Base-by-base conservation (phyloP, 805 yeast genomes). In the Monosporozyma yasuniensis region DNA sequence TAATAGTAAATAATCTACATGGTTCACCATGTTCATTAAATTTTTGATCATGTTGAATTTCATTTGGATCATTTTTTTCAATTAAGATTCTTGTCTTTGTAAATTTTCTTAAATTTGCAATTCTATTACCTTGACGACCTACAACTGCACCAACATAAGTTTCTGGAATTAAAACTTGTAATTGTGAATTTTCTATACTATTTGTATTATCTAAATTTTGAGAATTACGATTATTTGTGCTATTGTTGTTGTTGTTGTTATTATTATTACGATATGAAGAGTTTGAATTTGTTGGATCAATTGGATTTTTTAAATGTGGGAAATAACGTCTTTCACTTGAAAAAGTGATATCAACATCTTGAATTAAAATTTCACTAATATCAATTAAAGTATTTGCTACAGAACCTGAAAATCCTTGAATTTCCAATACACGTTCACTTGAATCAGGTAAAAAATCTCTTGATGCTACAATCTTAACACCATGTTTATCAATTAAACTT, bases 101-200 rank as follows among this genome's bases (percentile, higher is more conserved):
- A 34, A 75, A 75, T 58, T 84, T 80, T 58, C 96, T 77, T 47
- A 89, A 83, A 53, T 89, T 95, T 65, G 85, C 93, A 56, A 89
- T 87, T 68, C 95, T 78, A 27, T 86, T 72, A 38, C 96, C 96
- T 55, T 83, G 81, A 57, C 84, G 83, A 52, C 96, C 96, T 58
- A 89, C 87, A 49, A 89, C 73, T 47, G 95, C 91, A 42, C 96
- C 96, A 43, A 89, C 96, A 70, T 81, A 81, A 52, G 81, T 87
- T 56, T 84, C 82, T 37, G 95, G 87, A 62, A 87, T 84, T 27
- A 55, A 48, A 8, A 61, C 56, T 12, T 57, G 59, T 21, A 41
- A 28, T 18, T 39, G 38, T 21, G 38, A 30, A 14, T n/a, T 22
- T n/a, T 51, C 47, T 34, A 47, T 44, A 22, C 44, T 16, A n/a